Evolutionary conservation across 352 stramenopile genomes (phyloP), one percentile per base, ranked within the genome.

Genomic region (Achlya hypogyna): DNA sequence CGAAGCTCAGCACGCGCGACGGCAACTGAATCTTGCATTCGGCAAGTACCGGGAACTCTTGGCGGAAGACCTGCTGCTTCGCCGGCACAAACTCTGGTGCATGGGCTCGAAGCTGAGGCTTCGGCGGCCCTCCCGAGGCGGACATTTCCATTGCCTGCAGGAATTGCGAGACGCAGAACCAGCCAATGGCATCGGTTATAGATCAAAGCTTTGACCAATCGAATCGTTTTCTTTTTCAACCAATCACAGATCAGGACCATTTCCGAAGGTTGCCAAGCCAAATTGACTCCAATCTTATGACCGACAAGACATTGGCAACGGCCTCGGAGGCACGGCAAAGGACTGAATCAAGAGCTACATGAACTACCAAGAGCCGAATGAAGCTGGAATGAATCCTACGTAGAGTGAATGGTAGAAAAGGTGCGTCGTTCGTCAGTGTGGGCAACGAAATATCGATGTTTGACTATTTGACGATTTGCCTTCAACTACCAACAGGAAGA

Each of bases 11-110:
- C 10, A 56, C 49, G 25, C 31, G 31, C 25, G 49, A 12, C 49
- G 49, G 49, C 31, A 56, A 20, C 49, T 56, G 25, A 12, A 56
- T 3, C 31, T 67, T 67, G n/a, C n/a, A 12, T 5, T 27, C 28
- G 2, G 42, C 23, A 20, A 67, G 43, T 18, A 31, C 49, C 18
- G 60, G 60, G 23, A 58, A 67, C 34, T 67, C 60, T 23, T 60
- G 29, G 22, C 42, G 60, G 34, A 67, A 67, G 31, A 22, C 42
- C 25, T 56, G 23, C 20, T 59, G n/a, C 18, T 56, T 2, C 6
- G 42, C 43, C 2, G 60, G 60, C 5, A 67, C 47, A 35, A 67
- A 67, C 47, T 67, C 60, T 8, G 45, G 10, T 12, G 60, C 60
- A 22, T 67, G 45, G 27, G 31, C 43, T 22, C 49, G 43, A n/a